Base-by-base conservation (phyloP, 1,284 basidiomycete species). In the Veloboletus limbatus region DNA sequence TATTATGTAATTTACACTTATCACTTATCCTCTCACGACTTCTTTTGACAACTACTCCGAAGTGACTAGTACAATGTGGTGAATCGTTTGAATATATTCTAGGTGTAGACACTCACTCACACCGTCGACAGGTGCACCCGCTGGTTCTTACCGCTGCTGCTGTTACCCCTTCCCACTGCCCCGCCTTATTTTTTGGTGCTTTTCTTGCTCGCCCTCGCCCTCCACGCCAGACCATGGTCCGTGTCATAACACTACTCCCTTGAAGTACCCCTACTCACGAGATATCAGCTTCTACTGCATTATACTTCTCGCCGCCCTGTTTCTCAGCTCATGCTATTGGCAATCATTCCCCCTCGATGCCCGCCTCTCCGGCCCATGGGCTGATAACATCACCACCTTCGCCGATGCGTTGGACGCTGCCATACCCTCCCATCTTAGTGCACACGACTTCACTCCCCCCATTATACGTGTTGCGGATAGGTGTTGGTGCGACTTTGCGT, bases 301-400 rank as follows among this genome's bases (percentile, higher is more conserved):
- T 46, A 74, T 88, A 18, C 73, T 91, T 17, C 78, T 91, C 16
- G 75, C 80, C 0, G 85, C 88, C 13, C 73, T 90, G 42, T 90
- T 89, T 63, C 74, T 88, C 52, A 87, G 88, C 13, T 87, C 88
- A 10, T 91, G 88, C 62, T 89, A 90, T 65, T 89, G 88, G 88
- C 85, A 88, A 51, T 84, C 88, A 16, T 77, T 88, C 37, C 77
- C 85, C 10, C 62, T 83, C 33, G 76, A 81, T 49, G 76, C 75
- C 22, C 70, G 76, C 1, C 78, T 88, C 44, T 74, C 78, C 18
- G 62, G 62, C 14, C 81, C 88, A 3, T 85, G 83, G 81, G 67
- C 80, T 7, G 72, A 75, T 33, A 81, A 83, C 59, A 75, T 85
- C 58, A 84, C 81, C 14, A 85, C 83, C 8, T 86, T 84, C 60